Evolutionary conservation across 1,284 basidiomycete species (phyloP).

Genomic region (Cystobasidium slooffiae): DNA sequence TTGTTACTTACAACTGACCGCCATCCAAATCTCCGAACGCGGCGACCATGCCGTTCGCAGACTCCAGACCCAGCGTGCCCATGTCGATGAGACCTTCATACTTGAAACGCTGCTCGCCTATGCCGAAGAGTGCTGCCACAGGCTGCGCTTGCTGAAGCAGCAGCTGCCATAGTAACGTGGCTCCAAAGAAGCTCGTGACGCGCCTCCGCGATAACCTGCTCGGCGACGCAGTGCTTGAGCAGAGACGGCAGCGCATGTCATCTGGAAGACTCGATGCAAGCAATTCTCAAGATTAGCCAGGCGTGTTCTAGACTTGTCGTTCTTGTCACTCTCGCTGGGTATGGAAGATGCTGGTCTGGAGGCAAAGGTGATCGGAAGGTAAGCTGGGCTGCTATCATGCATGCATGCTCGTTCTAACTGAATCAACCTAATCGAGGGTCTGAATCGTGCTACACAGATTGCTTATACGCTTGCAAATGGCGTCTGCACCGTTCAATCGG

Average conservation of each 20-base stretch:
- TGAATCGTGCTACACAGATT: too few species aligned
- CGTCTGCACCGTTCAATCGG: too few species aligned
- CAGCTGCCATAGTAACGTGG: conserved; percentile 7
- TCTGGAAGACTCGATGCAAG: background rate
- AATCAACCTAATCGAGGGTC: too few species aligned
- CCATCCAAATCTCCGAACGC: conserved; percentile 95
- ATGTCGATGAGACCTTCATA: conserved; percentile 80
- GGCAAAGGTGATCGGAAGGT: too few species aligned
- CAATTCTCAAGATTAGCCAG: background rate
- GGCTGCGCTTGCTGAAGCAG: conserved; percentile 21
- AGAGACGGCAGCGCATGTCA: conserved; percentile 7
- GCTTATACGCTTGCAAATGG: too few species aligned
- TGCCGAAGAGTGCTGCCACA: conserved; percentile 30
- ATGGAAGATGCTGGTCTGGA: too few species aligned
- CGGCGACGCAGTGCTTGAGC: background rate
- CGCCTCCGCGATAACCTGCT: background rate
- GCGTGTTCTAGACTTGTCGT: too few species aligned
- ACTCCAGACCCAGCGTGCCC: conserved; percentile 75
- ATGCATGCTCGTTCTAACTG: too few species aligned
- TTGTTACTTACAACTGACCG: conserved; percentile 78
- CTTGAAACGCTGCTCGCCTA: conserved; percentile 69
- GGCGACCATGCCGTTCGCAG: conserved; percentile 69
- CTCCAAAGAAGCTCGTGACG: conserved; percentile 17
- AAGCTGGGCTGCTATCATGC: too few species aligned
- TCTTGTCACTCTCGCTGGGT: too few species aligned